Conservation (phyloP, 148 eudicot genomes). For the Pharnaceum exiguum region DNA sequence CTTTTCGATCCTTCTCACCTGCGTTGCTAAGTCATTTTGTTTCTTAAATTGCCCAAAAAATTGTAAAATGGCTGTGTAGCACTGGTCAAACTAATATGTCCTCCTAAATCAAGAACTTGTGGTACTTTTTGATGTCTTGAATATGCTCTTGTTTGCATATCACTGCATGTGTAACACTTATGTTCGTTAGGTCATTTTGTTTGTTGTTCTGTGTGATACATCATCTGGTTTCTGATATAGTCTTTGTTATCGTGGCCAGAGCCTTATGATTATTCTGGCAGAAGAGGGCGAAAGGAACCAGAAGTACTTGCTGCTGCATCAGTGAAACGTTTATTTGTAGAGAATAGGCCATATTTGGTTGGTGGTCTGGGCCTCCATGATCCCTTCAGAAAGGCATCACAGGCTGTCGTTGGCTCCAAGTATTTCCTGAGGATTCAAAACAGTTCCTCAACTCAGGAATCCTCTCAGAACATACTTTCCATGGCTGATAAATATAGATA, state of each 20-base stretch:
- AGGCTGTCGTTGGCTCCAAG: conserved; percentile 38
- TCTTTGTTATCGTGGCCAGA: conserved; percentile 40
- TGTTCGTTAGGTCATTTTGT: not conserved
- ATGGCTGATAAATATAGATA: conserved; percentile 83
- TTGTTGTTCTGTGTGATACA: not conserved
- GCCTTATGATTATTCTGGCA: conserved; percentile 71
- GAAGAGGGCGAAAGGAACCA: conserved; percentile 88
- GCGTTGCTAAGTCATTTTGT: no score
- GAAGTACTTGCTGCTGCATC: conserved; percentile 83
- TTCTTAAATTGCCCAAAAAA: no score
- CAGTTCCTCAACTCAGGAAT: conserved; percentile 29
- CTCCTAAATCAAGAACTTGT: no score
- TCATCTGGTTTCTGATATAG: conserved; percentile 1
- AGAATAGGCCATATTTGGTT: conserved; percentile 78
- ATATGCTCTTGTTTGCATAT: not conserved
- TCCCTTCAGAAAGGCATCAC: conserved; percentile 25
- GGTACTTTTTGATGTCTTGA: no score
- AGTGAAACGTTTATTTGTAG: conserved; percentile 75
- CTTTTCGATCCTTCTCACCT: no score
- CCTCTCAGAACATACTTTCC: conserved; percentile 48
- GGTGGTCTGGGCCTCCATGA: conserved; percentile 71
- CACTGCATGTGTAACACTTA: no score
- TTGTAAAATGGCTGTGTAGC: no score
- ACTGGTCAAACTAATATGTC: no score
- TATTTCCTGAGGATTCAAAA: conserved; percentile 32